Evolutionary conservation across 129 eudicot genomes (phyloP), one percentile per base, ranked within the genome.

Genomic region (Lactuca sativa): DNA sequence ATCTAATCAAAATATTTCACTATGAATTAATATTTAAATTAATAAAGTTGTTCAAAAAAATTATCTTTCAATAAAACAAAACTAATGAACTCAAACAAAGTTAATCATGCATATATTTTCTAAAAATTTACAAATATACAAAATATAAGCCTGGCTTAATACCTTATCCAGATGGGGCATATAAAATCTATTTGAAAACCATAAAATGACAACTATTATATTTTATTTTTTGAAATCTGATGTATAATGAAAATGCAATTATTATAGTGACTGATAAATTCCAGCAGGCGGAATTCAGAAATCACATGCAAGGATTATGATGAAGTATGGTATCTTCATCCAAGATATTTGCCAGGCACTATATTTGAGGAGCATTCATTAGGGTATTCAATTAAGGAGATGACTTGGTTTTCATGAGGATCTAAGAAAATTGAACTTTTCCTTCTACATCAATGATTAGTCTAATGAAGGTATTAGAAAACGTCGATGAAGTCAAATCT

Each of bases 331-430:
- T 60, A 69, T 76, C 75, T 76, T 62, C 70, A 61, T 62, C 65
- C 75, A 76, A 76, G 70, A 76, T 76, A 76, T 61, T 38, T 76
- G 70, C 49, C 74, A 61, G 81, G 51, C 81, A 38, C 81, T 17
- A 54, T 40, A 61, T 69, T 76, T 69, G 41, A 60, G 71, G 75
- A 61, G 69, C 65, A 76, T 76, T 76, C 65, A 76, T 60, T 67
- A 67, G 69, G 56, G 21, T 30, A 11, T 47, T 60, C 62, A 36
- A 52, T 38, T 53, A 4, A 11, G 8, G 41, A 67, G 13, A 33
- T 40, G 63, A 75, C 57, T 31, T 61, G 48, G 49, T 30, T 67
- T 59, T 32, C 25, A 4, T 16, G 65, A 69, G 81, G 70, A 62
- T 76, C 75, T 65, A 61, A 51, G 70, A 54, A 33, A 76, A 2